phyloP scores from a whole-genome alignment of 1,139 yeast species.

The Casaregolazyma lundiana region DNA sequence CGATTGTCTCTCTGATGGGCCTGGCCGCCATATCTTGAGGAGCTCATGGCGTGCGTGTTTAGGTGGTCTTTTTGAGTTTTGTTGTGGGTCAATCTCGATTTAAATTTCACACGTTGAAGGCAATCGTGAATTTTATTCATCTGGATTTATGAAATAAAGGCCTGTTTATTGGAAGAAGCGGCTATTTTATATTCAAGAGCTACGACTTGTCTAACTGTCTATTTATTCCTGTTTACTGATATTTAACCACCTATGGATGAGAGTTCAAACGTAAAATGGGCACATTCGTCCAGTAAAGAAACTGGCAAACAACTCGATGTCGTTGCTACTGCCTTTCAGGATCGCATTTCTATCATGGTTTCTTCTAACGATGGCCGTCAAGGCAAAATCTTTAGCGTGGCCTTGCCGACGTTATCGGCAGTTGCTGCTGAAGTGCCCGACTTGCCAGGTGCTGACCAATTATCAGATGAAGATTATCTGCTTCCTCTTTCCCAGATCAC shows the following conservation, averaged over 20 bases:
- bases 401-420: slow-evolving; percentile 6
- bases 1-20: slow-evolving; percentile 33
- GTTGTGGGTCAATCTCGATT: neutral
- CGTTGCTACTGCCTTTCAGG: slow-evolving; percentile 30
- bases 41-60: slow-evolving; percentile 13
- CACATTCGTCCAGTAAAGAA: slow-evolving; percentile 8
- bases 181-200: too few relatives aligned
- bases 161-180: too few relatives aligned
- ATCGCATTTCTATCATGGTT: slow-evolving; percentile 33
- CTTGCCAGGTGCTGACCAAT: slow-evolving; percentile 1
- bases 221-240: too few relatives aligned
- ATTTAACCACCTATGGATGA: neutral
- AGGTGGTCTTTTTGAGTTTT: neutral
- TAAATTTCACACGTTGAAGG: neutral
- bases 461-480: slow-evolving; percentile 19
- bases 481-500: slow-evolving; percentile 33
- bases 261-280: slow-evolving; percentile 1
- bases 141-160: neutral
- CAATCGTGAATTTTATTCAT: neutral
- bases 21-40: slow-evolving; percentile 26
- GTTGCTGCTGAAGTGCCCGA: slow-evolving; percentile 9
- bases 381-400: slow-evolving; percentile 25
- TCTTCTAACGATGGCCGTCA: slow-evolving; percentile 30
- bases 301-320: slow-evolving; percentile 28
- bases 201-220: neutral